Evolutionary conservation across 108 stramenopile genomes (phyloP), one percentile per base, ranked within the genome.

Genomic region (Aurantiochytrium sp.): DNA sequence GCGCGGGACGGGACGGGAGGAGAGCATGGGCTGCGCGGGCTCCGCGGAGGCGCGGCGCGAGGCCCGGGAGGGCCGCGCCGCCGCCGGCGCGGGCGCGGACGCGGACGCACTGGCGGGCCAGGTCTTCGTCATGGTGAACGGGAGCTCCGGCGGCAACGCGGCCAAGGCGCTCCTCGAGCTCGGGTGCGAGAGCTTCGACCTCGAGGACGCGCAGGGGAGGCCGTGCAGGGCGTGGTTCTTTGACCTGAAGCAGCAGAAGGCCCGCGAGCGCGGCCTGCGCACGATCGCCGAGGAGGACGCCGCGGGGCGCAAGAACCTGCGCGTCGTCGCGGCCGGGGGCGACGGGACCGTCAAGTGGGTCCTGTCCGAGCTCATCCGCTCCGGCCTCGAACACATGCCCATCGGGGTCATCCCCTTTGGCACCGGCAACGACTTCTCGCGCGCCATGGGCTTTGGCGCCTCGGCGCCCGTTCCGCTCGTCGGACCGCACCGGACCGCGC

Each of bases 331-430:
- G 12, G 39, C 42, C 24, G 73, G 73, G 12, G 73, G 73, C 6
- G 73, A 81, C 39, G 73, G 73, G 24, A 48, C 73, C 21, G 73
- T 81, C 24, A 81, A 81, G 30, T 81, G 73, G 73, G 73, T 81
- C 19, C 39, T 81, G 1, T 81, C 73, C 0, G 73, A 81, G 73
- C 73, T 81, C 45, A 48, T 48, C 39, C 39, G 45, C 12, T 41
- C 8, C 45, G 73, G 45, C 17, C 45, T 41, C 45, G 42, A n/a
- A n/a, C 73, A 81, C 2, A 0, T 81, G 24, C 73, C 73, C 6
- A 81, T 81, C 45, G 73, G 73, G 6, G 73, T 81, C 27, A 81
- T 81, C 32, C 73, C 73, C 6, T 81, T 81, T 48, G 73, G 73
- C 0, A 81, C 73, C 6, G 73, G 73, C 0, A 81, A 81, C 24